phyloP scores from a whole-genome alignment of 176 grass and related monocot species.

The Hyparrhenia diplandra region DNA sequence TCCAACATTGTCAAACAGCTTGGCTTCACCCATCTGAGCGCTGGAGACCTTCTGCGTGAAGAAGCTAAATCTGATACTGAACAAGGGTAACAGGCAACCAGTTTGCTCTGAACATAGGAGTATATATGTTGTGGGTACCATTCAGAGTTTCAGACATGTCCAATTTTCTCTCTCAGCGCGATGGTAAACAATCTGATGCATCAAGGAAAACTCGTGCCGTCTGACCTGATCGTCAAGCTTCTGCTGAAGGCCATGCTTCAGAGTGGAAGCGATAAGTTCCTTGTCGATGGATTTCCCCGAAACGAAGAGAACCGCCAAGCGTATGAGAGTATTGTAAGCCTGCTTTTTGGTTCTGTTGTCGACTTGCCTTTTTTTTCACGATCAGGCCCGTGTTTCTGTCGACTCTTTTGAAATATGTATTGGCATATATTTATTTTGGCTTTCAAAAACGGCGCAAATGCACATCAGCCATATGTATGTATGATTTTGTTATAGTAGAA shows the following conservation, averaged over 20 bases:
- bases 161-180: slow-evolving; percentile 23
- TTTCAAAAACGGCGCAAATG: neutral
- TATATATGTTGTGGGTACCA: neutral
- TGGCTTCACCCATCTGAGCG: slow-evolving; percentile 63
- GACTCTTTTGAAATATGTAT: neutral
- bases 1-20: slow-evolving; percentile 54
- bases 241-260: slow-evolving; percentile 71
- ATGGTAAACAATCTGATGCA: slow-evolving; percentile 79
- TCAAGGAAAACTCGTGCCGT: slow-evolving; percentile 67
- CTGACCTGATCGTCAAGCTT: slow-evolving; percentile 49
- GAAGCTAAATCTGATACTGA: slow-evolving; percentile 46
- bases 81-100: slow-evolving; percentile 35
- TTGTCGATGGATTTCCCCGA: slow-evolving; percentile 82
- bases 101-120: neutral
- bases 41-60: slow-evolving; percentile 60
- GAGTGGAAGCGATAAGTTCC: slow-evolving; percentile 74
- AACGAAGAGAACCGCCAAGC: slow-evolving; percentile 56
- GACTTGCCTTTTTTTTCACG: too few relatives aligned
- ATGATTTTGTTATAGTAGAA: too few relatives aligned
- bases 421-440: neutral
- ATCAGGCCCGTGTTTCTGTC: too few relatives aligned
- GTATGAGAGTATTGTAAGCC: slow-evolving; percentile 61
- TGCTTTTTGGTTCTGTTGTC: neutral
- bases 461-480: too few relatives aligned
- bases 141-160: slow-evolving; percentile 1